phyloP scores from a whole-genome alignment of 208 protist species.

The Strigomonas culicis region DNA sequence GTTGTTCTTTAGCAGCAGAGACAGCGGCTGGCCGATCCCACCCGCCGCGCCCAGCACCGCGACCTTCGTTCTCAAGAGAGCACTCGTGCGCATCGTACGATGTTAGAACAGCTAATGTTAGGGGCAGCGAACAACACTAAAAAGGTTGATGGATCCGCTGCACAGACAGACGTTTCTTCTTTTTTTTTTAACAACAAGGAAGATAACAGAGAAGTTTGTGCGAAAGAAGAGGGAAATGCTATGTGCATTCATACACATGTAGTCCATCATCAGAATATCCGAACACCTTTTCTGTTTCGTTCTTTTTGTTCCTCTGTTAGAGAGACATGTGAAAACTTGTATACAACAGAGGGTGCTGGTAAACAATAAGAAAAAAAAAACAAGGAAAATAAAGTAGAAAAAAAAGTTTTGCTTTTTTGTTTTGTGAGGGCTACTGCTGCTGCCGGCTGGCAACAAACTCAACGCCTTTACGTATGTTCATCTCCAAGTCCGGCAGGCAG shows the following conservation, averaged over 20 bases:
- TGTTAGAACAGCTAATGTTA: slow-evolving; percentile 32
- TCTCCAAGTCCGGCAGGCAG: slow-evolving; percentile 75
- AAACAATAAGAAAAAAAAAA: slow-evolving; percentile 47
- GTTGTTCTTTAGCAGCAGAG: slow-evolving; percentile 90
- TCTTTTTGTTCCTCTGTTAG: background rate
- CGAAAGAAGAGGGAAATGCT: too few relatives aligned
- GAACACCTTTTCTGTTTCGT: too few relatives aligned
- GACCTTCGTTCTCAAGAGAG: slow-evolving; percentile 38
- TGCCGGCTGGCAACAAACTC: slow-evolving; percentile 30
- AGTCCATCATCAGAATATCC: too few relatives aligned
- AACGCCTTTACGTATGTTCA: slow-evolving; percentile 87
- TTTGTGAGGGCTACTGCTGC: background rate
- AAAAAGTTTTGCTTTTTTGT: background rate
- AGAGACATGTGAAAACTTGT: background rate
- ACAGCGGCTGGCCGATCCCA: slow-evolving; percentile 96
- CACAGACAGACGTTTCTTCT: too few relatives aligned
- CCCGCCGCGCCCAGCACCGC: slow-evolving; percentile 94
- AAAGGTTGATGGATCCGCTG: too few relatives aligned
- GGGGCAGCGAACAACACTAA: background rate
- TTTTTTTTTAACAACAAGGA: background rate
- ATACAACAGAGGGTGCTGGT: slow-evolving; percentile 3
- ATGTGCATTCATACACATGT: too few relatives aligned
- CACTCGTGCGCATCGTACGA: slow-evolving; percentile 18
- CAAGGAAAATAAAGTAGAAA: slow-evolving; percentile 39
- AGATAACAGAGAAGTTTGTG: background rate